Conservation (phyloP, 2,329 filamentous ascomycete genomes). For the Fusarium sp. region DNA sequence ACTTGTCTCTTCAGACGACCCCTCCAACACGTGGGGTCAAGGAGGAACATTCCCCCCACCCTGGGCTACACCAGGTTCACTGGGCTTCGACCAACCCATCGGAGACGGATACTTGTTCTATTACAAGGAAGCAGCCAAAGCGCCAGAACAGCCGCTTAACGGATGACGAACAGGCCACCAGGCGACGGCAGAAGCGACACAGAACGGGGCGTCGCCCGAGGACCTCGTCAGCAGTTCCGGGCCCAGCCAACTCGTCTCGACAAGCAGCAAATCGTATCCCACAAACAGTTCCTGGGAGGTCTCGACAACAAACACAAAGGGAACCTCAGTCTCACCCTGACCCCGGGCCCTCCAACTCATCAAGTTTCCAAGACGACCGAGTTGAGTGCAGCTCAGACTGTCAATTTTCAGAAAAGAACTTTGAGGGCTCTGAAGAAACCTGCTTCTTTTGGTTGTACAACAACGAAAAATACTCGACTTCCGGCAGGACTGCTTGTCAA, state of each 20-base stretch:
- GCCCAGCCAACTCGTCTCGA: not conserved
- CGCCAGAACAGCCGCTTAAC: slow-evolving; percentile 32
- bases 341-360: not conserved
- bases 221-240: not conserved
- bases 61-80: not conserved
- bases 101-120: slow-evolving; percentile 10
- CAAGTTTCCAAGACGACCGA: not conserved
- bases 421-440: slow-evolving; percentile 15
- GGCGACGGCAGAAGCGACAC: slow-evolving; percentile 13
- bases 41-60: not conserved
- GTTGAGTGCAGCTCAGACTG: not conserved
- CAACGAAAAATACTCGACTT: slow-evolving; percentile 13
- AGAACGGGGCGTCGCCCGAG: not conserved
- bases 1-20: not conserved
- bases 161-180: slow-evolving; percentile 22
- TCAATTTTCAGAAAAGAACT: slow-evolving; percentile 13
- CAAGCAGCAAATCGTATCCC: not conserved
- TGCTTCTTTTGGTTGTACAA: slow-evolving; percentile 29
- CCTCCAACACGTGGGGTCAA: slow-evolving; percentile 10
- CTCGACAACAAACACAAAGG: not conserved
- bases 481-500: slow-evolving; percentile 26
- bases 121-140: slow-evolving; percentile 24
- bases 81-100: slow-evolving; percentile 1
- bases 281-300: not conserved
- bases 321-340: not conserved